Base-by-base conservation (phyloP, 306 rosid species). In the Casuarina glauca region DNA sequence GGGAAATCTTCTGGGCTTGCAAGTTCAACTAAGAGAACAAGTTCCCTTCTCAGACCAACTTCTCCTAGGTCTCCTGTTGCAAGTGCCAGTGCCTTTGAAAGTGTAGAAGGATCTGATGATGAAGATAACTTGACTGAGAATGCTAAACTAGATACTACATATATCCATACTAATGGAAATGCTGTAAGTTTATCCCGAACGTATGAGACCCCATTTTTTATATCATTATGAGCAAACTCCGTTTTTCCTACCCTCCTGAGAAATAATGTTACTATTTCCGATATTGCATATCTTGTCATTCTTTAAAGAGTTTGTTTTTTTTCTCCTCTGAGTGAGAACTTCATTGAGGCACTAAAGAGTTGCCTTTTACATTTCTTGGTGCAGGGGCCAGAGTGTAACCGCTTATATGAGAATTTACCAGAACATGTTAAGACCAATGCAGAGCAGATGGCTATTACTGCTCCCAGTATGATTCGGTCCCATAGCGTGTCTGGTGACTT, bases 11-110 rank as follows among this genome's bases (percentile, higher is more conserved):
- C 89, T 17, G 60, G 51, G 62, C 87, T 63, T 57, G 53, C 76
- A 64, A 85, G 79, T 78, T 74, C 91, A 68, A 72, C 83, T 43
- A 89, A 88, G 91, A 91, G 88, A 80, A 86, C 51, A 16, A 45
- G 76, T 52, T 64, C 51, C 75, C 66, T 88, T 80, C 72, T 91
- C 69, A 81, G 93, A 83, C 81, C 91, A 73, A 86, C 84, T 69
- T 90, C 98, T 78, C 97, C 98, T 26, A 96, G 89, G 83, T 93
- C 99, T 49, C 99, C 99, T 32, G 97, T 85, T 89, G 94, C 90
- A 86, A 96, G 99, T 87, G 94, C 85, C 42, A 89, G 93, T 78
- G 98, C 94, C 73, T 93, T 93, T 57, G 99, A 91, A 81, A 96
- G 99, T 74, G 85, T 89, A 54, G 98, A 93, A 54, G 99, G 90